phyloP scores from a whole-genome alignment of 306 rosid genomes.

The Vicia villosa region DNA sequence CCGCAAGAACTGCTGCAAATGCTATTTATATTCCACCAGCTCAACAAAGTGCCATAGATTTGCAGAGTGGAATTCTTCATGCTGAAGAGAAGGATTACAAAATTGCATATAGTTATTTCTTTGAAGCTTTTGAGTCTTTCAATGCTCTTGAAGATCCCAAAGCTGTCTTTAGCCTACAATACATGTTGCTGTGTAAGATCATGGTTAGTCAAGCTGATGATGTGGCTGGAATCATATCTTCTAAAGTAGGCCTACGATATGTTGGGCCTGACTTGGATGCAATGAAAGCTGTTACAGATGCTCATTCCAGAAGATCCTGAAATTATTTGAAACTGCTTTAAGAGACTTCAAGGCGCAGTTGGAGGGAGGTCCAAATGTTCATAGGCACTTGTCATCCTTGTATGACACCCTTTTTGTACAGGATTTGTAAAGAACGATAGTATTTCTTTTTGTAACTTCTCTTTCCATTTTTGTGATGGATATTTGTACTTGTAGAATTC shows the following conservation, averaged over 20 bases:
- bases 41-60: conserved; percentile 89
- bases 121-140: conserved; percentile 94
- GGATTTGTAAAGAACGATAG: too few relatives aligned
- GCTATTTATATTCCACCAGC: conserved; percentile 95
- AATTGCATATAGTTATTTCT: conserved; percentile 91
- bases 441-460: too few relatives aligned
- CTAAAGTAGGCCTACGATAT: conserved; percentile 84
- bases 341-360: conserved; percentile 80
- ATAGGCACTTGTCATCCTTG: conserved; percentile 82
- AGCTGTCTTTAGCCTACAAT: conserved; percentile 91
- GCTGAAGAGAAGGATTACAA: conserved; percentile 92
- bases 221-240: conserved; percentile 79
- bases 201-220: conserved; percentile 97
- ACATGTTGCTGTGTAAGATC: conserved; percentile 86
- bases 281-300: conserved; percentile 96
- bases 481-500: too few relatives aligned
- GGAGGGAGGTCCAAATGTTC: conserved; percentile 94
- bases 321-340: conserved; percentile 79
- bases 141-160: conserved; percentile 90
- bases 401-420: conserved; percentile 89
- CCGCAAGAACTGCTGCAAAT: conserved; percentile 95
- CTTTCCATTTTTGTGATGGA: too few relatives aligned
- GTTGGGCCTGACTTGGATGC: conserved; percentile 94
- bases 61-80: conserved; percentile 98
- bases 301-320: conserved; percentile 84